These are phyloP conservation scores for Aschersonia sp. DNA, from an alignment of 2,329 filamentous ascomycete genomes.

Conservation along the genomic window DNA sequence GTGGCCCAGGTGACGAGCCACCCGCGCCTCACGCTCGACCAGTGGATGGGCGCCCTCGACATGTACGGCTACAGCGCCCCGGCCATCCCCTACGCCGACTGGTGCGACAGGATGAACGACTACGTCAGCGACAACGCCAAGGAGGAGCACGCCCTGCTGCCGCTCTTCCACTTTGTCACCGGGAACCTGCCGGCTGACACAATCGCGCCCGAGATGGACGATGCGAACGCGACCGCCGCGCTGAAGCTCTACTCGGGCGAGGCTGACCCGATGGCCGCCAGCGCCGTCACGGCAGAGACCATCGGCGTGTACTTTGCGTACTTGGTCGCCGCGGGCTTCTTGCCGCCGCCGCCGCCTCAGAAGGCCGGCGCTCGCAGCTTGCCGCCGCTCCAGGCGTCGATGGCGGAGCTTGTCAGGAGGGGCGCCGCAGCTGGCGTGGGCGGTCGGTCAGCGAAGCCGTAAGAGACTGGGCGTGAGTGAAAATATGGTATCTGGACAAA, in stretches of 20 bases:
- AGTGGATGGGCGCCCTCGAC: conserved; percentile 55
- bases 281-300: too few relatives aligned
- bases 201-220: conserved; percentile 50
- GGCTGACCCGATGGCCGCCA: too few relatives aligned
- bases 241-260: conserved; percentile 25
- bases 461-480: too few relatives aligned
- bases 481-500: too few relatives aligned
- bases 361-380: too few relatives aligned
- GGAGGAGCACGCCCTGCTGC: conserved; percentile 26
- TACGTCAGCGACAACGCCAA: conserved; percentile 13
- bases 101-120: conserved; percentile 13
- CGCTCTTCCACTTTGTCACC: conserved; percentile 50
- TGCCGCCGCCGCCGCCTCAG: too few relatives aligned
- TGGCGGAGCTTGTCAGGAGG: too few relatives aligned
- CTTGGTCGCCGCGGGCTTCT: too few relatives aligned
- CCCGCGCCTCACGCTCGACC: conserved; percentile 63
- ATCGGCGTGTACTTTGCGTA: too few relatives aligned
- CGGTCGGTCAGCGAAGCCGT: too few relatives aligned
- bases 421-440: too few relatives aligned
- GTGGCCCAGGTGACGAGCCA: conserved; percentile 71
- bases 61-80: conserved; percentile 63
- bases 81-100: conserved; percentile 50
- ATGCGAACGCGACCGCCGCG: conserved; percentile 44
- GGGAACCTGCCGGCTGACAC: conserved; percentile 51
- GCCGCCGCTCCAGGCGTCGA: too few relatives aligned